Evolutionary conservation across 148 eudicot species (phyloP).

Genomic region (Camellia lanceoleosa): DNA sequence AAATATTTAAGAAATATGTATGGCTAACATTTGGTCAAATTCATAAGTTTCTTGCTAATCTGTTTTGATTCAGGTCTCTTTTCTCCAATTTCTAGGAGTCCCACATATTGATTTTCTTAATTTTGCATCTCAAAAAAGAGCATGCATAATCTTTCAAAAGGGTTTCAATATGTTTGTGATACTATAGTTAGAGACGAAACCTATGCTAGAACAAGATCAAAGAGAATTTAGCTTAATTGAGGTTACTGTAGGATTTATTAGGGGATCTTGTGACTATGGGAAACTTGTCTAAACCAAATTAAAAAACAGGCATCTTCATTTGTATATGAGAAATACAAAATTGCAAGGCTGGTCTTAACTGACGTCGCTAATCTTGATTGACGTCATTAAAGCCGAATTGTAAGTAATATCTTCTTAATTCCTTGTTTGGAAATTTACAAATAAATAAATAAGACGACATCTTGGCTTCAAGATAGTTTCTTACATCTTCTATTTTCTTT

Average conservation of each 20-base stretch:
- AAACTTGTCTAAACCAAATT: constrained; percentile 22
- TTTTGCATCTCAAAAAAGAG: not conserved
- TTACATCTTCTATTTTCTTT: too few species aligned
- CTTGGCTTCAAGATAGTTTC: too few species aligned
- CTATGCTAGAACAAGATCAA: not conserved
- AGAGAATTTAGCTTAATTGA: not conserved
- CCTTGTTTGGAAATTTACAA: not conserved
- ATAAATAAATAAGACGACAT: too few species aligned
- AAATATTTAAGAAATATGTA: not conserved
- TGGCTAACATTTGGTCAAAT: constrained; percentile 14
- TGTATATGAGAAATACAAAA: constrained; percentile 35
- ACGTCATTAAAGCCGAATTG: constrained; percentile 34
- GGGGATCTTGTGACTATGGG: constrained; percentile 20
- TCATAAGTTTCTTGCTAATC: not conserved
- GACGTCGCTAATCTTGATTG: not conserved
- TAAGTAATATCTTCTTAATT: constrained; percentile 21
- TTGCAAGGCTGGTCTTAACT: constrained; percentile 35
- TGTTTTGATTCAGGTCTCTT: not conserved
- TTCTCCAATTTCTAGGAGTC: constrained; percentile 9
- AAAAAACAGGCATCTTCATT: constrained; percentile 38
- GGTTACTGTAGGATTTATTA: not conserved
- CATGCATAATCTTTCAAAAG: not conserved
- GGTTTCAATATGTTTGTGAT: not conserved
- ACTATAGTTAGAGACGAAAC: not conserved
- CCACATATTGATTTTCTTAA: constrained; percentile 14